Conservation (phyloP, 2,329 filamentous ascomycete species). For the Aspergillus pseudotamarii region DNA sequence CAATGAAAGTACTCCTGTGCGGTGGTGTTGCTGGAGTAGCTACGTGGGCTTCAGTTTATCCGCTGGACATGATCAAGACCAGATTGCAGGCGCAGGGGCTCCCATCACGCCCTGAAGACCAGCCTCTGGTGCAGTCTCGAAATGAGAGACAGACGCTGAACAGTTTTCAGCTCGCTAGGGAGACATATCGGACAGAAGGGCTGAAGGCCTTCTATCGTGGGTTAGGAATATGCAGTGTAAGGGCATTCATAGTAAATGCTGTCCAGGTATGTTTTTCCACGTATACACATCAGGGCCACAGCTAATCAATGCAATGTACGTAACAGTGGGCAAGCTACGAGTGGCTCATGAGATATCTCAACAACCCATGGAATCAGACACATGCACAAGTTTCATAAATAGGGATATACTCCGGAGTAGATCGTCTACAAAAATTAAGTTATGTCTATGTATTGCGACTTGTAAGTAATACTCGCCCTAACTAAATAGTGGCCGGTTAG, state of each 20-base stretch:
- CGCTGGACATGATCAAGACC: conserved; percentile 90
- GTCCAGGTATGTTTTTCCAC: conserved; percentile 57
- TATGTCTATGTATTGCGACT: conserved; percentile 17
- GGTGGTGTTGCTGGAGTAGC: conserved; percentile 85
- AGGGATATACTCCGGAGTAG: conserved; percentile 8
- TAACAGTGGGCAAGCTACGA: conserved; percentile 85
- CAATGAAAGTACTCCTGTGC: conserved; percentile 72
- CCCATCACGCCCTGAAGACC: conserved; percentile 25
- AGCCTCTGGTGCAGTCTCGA: conserved; percentile 24
- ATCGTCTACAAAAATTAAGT: background rate
- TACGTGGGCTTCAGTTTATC: conserved; percentile 90
- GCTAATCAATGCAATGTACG: conserved; percentile 10
- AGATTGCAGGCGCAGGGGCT: conserved; percentile 75
- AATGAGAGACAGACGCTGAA: conserved; percentile 41
- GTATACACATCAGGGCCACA: background rate
- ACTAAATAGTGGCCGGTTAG: conserved; percentile 18
- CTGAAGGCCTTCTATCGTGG: conserved; percentile 69
- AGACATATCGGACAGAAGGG: conserved; percentile 68
- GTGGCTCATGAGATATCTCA: conserved; percentile 69
- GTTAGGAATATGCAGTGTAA: conserved; percentile 76
- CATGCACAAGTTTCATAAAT: conserved; percentile 14
- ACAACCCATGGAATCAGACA: conserved; percentile 21
- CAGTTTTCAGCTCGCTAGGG: conserved; percentile 65
- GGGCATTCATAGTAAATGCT: conserved; percentile 91
- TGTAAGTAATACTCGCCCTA: conserved; percentile 35